These are phyloP conservation scores for Hypoxylon fuscum DNA, from an alignment of 495 filamentous ascomycete species.

Conservation along the genomic window DNA sequence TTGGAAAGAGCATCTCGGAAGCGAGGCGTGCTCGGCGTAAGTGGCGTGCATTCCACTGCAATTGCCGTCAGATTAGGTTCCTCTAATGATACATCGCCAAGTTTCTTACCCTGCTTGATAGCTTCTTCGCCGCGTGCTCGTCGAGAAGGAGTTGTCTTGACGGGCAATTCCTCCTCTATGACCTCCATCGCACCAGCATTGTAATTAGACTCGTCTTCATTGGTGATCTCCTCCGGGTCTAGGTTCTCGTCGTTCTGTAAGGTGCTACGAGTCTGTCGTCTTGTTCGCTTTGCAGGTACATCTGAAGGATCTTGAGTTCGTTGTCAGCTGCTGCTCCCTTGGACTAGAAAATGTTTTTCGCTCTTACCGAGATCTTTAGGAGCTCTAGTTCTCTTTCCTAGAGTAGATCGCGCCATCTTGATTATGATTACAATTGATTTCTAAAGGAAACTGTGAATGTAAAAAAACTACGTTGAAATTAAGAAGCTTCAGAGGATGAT, in stretches of 20 bases:
- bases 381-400: slow-evolving; percentile 78
- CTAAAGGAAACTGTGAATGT: slow-evolving; percentile 10
- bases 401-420: slow-evolving; percentile 69
- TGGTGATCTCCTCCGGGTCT: slow-evolving; percentile 56
- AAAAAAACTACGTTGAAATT: too few species aligned
- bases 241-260: slow-evolving; percentile 57
- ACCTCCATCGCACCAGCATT: slow-evolving; percentile 27
- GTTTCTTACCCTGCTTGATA: slow-evolving; percentile 38
- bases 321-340: slow-evolving; percentile 48
- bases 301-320: slow-evolving; percentile 41
- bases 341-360: slow-evolving; percentile 26
- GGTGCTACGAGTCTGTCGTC: slow-evolving; percentile 58
- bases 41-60: slow-evolving; percentile 53
- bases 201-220: slow-evolving; percentile 50
- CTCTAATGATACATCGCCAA: not conserved
- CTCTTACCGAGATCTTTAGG: slow-evolving; percentile 66
- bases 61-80: slow-evolving; percentile 13
- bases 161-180: slow-evolving; percentile 35
- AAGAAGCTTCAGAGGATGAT: slow-evolving; percentile 3
- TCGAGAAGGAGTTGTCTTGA: slow-evolving; percentile 42
- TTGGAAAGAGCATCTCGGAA: slow-evolving; percentile 60
- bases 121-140: slow-evolving; percentile 22
- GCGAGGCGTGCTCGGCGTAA: slow-evolving; percentile 75
- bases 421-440: slow-evolving; percentile 37
- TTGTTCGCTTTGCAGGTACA: slow-evolving; percentile 67